Conservation (phyloP, 768 basidiomycete genomes). For the Imleria badia region DNA sequence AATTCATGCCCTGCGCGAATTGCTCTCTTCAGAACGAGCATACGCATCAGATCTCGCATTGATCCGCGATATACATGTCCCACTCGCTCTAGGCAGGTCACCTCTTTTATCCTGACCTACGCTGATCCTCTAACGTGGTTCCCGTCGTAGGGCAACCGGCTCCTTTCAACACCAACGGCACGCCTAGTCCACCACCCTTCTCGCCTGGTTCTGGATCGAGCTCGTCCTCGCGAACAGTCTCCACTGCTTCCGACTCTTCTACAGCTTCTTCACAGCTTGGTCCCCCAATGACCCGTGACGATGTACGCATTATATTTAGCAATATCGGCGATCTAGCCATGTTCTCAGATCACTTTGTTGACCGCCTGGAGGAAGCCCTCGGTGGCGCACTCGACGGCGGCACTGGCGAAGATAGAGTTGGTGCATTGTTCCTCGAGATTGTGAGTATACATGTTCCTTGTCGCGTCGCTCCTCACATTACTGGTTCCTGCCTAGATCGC, state of each 20-base stretch:
- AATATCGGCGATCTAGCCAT: conserved; percentile 75
- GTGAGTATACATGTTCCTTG: conserved; percentile 42
- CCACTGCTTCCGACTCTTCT: conserved; percentile 49
- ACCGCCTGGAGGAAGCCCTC: conserved; percentile 63
- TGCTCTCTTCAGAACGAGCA: conserved; percentile 76
- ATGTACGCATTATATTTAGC: conserved; percentile 69
- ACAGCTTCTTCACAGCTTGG: conserved; percentile 48
- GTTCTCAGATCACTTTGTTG: conserved; percentile 66
- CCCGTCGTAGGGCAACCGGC: conserved; percentile 39
- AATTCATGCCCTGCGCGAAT: conserved; percentile 72
- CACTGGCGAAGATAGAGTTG: conserved; percentile 68
- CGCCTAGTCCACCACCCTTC: conserved; percentile 27
- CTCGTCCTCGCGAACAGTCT: conserved; percentile 40
- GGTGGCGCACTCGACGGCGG: conserved; percentile 62
- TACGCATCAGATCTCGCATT: conserved; percentile 83
- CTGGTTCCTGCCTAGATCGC: conserved; percentile 49
- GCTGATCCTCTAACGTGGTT: conserved; percentile 11
- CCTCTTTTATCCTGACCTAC: conserved; percentile 1
- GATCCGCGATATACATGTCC: conserved; percentile 75
- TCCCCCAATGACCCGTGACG: conserved; percentile 70
- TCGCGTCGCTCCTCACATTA: background rate
- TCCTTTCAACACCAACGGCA: conserved; percentile 33
- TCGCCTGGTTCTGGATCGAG: conserved; percentile 36
- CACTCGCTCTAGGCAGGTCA: conserved; percentile 67
- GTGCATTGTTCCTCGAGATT: conserved; percentile 64